These are phyloP conservation scores for Diaporthe nobilis DNA, from an alignment of 2,329 filamentous ascomycete species.

Conservation along the genomic window DNA sequence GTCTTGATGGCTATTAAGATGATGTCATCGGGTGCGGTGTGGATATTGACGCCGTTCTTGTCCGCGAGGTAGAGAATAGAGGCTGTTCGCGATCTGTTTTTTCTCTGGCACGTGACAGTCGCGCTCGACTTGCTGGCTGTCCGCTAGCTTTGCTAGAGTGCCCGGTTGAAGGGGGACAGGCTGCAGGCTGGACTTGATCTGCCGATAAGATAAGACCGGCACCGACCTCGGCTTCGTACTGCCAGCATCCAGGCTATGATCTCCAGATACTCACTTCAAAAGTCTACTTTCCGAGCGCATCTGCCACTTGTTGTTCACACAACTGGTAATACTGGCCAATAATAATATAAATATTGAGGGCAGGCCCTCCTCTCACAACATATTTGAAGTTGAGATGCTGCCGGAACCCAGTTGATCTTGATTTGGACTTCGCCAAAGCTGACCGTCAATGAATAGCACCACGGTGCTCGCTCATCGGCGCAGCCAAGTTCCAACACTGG, in stretches of 20 bases:
- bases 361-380: no score
- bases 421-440: not conserved
- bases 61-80: conserved; percentile 31
- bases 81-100: conserved; percentile 40
- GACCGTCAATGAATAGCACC: no score
- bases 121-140: not conserved
- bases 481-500: not conserved
- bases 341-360: not conserved
- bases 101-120: conserved; percentile 41
- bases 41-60: conserved; percentile 40
- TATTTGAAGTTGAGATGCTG: not conserved
- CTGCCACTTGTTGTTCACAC: not conserved
- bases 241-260: not conserved
- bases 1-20: conserved; percentile 40
- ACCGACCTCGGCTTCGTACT: conserved; percentile 9
- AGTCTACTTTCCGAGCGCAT: not conserved
- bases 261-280: no score
- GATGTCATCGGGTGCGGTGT: conserved; percentile 39
- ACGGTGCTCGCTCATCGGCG: not conserved
- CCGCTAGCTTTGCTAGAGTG: conserved; percentile 19
- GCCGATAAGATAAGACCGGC: conserved; percentile 19
- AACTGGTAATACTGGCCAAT: not conserved
- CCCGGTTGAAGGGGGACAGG: not conserved
- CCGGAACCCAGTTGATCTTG: no score
- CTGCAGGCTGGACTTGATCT: not conserved